Evolutionary conservation across 768 basidiomycete species (phyloP).

Genomic region (Termitomyces sp.): DNA sequence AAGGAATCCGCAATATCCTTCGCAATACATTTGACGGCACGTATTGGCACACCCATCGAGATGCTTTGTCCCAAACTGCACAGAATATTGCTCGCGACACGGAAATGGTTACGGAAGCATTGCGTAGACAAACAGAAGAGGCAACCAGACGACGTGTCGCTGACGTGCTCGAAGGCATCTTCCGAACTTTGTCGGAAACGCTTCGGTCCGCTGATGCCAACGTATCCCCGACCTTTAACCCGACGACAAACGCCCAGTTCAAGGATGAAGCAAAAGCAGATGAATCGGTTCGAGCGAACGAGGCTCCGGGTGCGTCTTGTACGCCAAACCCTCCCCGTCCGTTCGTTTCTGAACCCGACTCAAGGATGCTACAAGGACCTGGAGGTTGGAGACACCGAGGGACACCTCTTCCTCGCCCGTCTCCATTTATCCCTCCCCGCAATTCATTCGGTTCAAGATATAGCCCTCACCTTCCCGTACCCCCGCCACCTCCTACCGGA

Average conservation of each 20-base stretch:
- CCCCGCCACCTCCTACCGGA: conserved; percentile 16
- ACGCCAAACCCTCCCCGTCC: neutral
- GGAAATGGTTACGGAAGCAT: conserved; percentile 38
- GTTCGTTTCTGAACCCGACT: neutral
- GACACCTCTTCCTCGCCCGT: conserved; percentile 3
- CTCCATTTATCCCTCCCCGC: conserved; percentile 8
- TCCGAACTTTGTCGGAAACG: conserved; percentile 47
- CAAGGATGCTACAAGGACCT: conserved; percentile 9
- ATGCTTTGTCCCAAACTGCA: conserved; percentile 55
- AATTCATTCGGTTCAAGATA: conserved; percentile 1
- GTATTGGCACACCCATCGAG: conserved; percentile 68
- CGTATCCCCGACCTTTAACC: too few species aligned
- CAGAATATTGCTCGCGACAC: conserved; percentile 49
- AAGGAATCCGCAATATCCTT: conserved; percentile 61
- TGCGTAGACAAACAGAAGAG: conserved; percentile 52
- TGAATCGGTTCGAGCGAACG: neutral
- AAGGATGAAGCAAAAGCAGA: neutral
- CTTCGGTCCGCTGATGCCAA: neutral
- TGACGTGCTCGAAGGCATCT: conserved; percentile 57
- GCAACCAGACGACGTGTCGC: conserved; percentile 64
- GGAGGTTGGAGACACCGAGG: conserved; percentile 7
- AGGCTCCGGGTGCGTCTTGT: neutral
- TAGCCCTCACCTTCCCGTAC: conserved; percentile 4
- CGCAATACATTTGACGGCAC: conserved; percentile 59
- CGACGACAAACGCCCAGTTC: neutral